Percentiles rank a stretch among this genome's conserved stretches.
These are phyloP conservation scores for Triticum monococcum DNA, from an alignment of 176 grass and related monocot species.

Conservation along the genomic window DNA sequence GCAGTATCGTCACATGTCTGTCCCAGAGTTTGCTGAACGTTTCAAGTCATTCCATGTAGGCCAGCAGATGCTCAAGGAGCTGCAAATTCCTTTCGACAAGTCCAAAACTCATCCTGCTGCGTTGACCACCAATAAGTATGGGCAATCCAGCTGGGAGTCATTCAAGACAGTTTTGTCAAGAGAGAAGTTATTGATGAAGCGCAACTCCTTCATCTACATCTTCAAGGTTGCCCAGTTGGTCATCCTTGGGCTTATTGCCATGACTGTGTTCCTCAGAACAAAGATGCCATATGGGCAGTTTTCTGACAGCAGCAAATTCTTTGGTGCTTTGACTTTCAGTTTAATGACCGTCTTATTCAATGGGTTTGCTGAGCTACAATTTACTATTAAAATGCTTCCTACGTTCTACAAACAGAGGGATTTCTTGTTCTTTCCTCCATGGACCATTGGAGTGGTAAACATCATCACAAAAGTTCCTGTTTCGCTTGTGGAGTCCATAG, in stretches of 20 bases:
- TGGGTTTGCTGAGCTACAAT: slow-evolving; percentile 46
- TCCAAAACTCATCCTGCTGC: slow-evolving; percentile 40
- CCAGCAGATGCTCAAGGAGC: slow-evolving; percentile 38
- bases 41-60: slow-evolving; percentile 52
- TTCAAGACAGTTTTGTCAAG: slow-evolving; percentile 47
- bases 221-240: slow-evolving; percentile 49
- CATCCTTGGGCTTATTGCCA: slow-evolving; percentile 45
- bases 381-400: slow-evolving; percentile 62
- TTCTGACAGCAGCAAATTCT: slow-evolving; percentile 38
- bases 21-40: slow-evolving; percentile 36
- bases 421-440: slow-evolving; percentile 56
- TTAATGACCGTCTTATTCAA: slow-evolving; percentile 51
- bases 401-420: slow-evolving; percentile 67
- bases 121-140: slow-evolving; percentile 44
- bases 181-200: slow-evolving; percentile 55
- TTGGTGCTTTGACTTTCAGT: slow-evolving; percentile 41
- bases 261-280: slow-evolving; percentile 57
- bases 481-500: slow-evolving; percentile 43
- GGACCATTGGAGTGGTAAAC: slow-evolving; percentile 49
- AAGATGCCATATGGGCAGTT: slow-evolving; percentile 42
- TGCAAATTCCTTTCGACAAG: slow-evolving; percentile 40
- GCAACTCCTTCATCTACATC: slow-evolving; percentile 64
- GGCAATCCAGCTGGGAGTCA: slow-evolving; percentile 43
- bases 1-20: slow-evolving; percentile 39
- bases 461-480: slow-evolving; percentile 51